Base-by-base conservation (phyloP, 495 filamentous ascomycete species). In the Aspergillus panamensis region DNA sequence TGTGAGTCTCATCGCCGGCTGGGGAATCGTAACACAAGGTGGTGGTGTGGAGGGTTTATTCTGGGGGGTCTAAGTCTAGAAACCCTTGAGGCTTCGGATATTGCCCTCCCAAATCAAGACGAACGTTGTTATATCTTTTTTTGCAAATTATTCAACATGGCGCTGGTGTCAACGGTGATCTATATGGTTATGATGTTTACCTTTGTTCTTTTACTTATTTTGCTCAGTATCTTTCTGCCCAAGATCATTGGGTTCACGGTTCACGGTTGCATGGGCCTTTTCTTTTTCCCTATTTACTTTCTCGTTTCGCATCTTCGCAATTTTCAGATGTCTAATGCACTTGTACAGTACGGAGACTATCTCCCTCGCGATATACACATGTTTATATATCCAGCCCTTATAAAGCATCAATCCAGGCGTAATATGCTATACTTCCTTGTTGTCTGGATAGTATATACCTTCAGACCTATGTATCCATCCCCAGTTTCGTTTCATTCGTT, bases 1-100 rank as follows among this genome's bases (percentile, higher is more conserved):
- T 16, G 69, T 82, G 6, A 86, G 84, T 62, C 66, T 89, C 54
- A 73, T 79, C 66, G 71, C 69, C 2, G 74, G 75, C n/a, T 78
- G 75, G 74, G 68, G 76, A 8, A 58, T 79, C 29, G 70, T 77
- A 32, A 76, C 73, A 64, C 74, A 78, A 50, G 76, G 74, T 25
- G 66, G 64, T 13, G 68, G 70, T 37, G 75, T 76, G 10, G 72
- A 73, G 55, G 70, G 75, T 7, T 54, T 81, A 56, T 75, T 81
- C 61, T 78, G 68, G 75, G 71, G 79, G 47, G 66, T 80, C 65
- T 77, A 29, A 47, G 7, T 3, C 25, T 25, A 25, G 25, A 25
- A 25, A 5, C 25, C 5, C 25, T 2, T 25, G 25, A 25, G 25
- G 25, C 25, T 25, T 25, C 25, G 25, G 5, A 25, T 25, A 2